These are phyloP conservation scores for Cercospora beticola DNA, from an alignment of 2,329 filamentous ascomycete species.

Conservation along the genomic window DNA sequence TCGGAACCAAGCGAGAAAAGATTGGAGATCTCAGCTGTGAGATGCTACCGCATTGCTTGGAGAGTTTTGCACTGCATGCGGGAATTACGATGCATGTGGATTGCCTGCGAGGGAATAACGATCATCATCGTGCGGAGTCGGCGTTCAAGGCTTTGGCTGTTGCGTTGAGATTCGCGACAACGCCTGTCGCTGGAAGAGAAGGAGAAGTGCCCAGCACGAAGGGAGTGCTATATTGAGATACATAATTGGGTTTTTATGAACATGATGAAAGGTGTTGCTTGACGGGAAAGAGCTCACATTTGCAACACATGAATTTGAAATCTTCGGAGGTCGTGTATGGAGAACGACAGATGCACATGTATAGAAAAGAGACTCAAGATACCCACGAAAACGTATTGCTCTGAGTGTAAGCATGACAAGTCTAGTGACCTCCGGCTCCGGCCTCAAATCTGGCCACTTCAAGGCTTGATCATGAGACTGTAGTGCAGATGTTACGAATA, in stretches of 20 bases:
- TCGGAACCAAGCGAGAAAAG: conserved; percentile 86
- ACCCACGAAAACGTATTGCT: background rate
- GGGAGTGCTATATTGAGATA: conserved; percentile 65
- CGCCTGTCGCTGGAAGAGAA: conserved; percentile 73
- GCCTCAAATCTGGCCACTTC: too few species aligned
- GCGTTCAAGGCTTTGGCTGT: conserved; percentile 96
- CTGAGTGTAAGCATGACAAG: too few species aligned
- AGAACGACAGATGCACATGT: background rate
- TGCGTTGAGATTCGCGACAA: conserved; percentile 75
- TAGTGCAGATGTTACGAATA: background rate
- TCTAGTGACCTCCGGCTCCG: too few species aligned
- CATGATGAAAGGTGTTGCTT: background rate
- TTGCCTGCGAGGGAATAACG: conserved; percentile 85
- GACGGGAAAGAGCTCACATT: background rate
- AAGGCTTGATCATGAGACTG: too few species aligned
- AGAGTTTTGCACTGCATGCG: conserved; percentile 89
- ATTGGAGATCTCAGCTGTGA: conserved; percentile 90
- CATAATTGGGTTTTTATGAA: background rate
- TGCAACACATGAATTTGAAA: background rate
- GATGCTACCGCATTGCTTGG: conserved; percentile 95
- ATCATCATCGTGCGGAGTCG: conserved; percentile 93
- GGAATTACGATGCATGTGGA: conserved; percentile 94
- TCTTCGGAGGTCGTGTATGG: background rate
- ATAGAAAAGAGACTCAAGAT: background rate
- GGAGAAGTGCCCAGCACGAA: conserved; percentile 96